Evolutionary conservation across 1,139 yeast genomes (phyloP), one percentile per base, ranked within the genome.

Genomic region (Arxiozyma telluris): DNA sequence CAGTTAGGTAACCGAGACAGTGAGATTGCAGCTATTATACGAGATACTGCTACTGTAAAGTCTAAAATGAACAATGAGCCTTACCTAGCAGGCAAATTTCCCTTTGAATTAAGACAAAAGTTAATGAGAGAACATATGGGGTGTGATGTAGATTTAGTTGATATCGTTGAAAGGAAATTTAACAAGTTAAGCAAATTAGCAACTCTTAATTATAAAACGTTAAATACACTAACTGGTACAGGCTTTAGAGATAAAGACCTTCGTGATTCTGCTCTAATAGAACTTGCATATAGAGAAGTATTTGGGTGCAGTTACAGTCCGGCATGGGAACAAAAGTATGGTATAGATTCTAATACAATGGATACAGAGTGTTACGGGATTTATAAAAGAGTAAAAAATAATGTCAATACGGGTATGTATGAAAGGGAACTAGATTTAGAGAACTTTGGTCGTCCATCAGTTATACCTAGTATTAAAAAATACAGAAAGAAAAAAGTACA

Each of bases 51-150:
- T 59, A 80, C 84, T 59, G 76, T 93, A 3, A 78, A 81, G 52
- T 80, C 91, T 0, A 75, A 74, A 17, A 91, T 94, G 97, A 85
- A 82, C 58, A 97, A 96, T 1, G 73, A 81, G 63, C 87, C 88
- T 0, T 91, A 80, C 67, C 71, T 76, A 58, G 98, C 93, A 1
- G 94, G 90, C 1, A 83, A 82, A 61, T 94, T 93, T 74, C 90
- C 98, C 0, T 96, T 90, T 68, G 85, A 94, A 2, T 73, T 94
- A 58, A 77, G 99, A 65, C 80, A 90, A 74, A 78, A 98, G 58
- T 76, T 94, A 50, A 93, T 94, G 98, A 80, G 98, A 59, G 99
- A 94, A 67, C 98, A 94, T 70, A 69, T 94, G 41, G 99, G 98
- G 21, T 84, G 95, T 51, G 93, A 88, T 68, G 93, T 91, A 49